phyloP scores from a whole-genome alignment of 163 green algal species.

The Chlorella variabilis region DNA sequence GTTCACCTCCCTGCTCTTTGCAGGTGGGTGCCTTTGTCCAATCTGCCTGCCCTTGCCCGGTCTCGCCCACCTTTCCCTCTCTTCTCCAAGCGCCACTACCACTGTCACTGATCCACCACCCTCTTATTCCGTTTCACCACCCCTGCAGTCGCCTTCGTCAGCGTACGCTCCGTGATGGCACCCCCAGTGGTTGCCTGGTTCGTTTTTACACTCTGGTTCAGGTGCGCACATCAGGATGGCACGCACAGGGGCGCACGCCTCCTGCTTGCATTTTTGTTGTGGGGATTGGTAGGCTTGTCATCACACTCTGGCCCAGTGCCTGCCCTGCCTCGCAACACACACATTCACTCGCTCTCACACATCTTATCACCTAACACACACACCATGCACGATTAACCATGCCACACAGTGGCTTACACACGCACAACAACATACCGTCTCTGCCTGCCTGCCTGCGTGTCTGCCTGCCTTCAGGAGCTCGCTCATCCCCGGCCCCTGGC shows the following conservation, averaged over 20 bases:
- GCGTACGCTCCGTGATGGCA: slow-evolving; percentile 39
- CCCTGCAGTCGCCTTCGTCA: slow-evolving; percentile 38
- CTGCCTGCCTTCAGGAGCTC: background rate
- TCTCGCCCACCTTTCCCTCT: too few relatives aligned
- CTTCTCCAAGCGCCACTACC: background rate
- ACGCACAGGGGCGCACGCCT: background rate
- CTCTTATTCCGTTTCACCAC: background rate
- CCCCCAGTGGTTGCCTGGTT: slow-evolving; percentile 39
- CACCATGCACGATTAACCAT: too few relatives aligned
- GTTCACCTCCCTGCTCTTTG: slow-evolving; percentile 44
- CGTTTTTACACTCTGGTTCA: slow-evolving; percentile 30
- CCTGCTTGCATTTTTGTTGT: too few relatives aligned
- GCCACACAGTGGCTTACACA: too few relatives aligned
- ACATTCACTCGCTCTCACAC: too few relatives aligned
- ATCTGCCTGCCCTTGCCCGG: background rate
- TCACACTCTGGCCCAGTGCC: background rate
- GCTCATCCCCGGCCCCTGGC: slow-evolving; percentile 34
- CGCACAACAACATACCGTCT: too few relatives aligned
- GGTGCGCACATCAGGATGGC: background rate
- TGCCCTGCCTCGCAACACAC: too few relatives aligned
- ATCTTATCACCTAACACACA: too few relatives aligned
- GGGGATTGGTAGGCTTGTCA: too few relatives aligned
- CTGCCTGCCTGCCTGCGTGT: background rate
- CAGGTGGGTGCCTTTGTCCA: slow-evolving; percentile 16
- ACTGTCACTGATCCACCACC: too few relatives aligned